A percentile compares a stretch with the other conserved stretches of the same genome.
These are phyloP conservation scores for Diaporthe citri DNA, from an alignment of 2,329 filamentous ascomycete species.

Conservation along the genomic window DNA sequence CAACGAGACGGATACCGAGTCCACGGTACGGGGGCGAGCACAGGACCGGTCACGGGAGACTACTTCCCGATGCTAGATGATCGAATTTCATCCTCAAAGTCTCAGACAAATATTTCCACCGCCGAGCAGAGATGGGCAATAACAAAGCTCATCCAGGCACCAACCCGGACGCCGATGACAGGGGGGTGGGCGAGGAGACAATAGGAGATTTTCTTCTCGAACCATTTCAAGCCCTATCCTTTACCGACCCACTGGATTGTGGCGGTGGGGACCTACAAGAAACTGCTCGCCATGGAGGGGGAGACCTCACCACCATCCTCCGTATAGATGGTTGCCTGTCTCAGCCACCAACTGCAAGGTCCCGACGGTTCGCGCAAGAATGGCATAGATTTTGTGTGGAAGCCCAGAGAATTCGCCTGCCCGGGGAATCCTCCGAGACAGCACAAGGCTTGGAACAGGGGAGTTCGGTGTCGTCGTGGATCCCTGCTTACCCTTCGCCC, in stretches of 20 bases:
- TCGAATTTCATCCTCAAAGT: conserved; percentile 22
- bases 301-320: conserved; percentile 11
- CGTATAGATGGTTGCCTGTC: conserved; percentile 23
- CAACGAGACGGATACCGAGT: conserved; percentile 28
- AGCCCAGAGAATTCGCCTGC: conserved; percentile 5
- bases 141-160: conserved; percentile 1
- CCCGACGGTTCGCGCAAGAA: not conserved
- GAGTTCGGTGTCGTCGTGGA: not conserved
- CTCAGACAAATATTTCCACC: conserved; percentile 30
- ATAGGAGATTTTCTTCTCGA: conserved; percentile 17
- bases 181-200: not conserved
- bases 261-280: conserved; percentile 27
- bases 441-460: conserved; percentile 2
- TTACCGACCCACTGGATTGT: conserved; percentile 35
- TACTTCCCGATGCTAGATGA: conserved; percentile 11
- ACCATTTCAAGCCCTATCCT: conserved; percentile 26
- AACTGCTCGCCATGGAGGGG: not conserved
- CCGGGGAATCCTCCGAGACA: conserved; percentile 15
- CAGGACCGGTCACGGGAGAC: conserved; percentile 10
- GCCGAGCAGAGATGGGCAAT: conserved; percentile 2
- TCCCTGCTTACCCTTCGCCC: conserved; percentile 8
- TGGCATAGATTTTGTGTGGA: not conserved
- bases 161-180: conserved; percentile 10
- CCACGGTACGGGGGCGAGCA: conserved; percentile 17
- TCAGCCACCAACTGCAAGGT: conserved; percentile 26